phyloP scores from a whole-genome alignment of 2,329 filamentous ascomycete species.

The Neonectria ditissima region DNA sequence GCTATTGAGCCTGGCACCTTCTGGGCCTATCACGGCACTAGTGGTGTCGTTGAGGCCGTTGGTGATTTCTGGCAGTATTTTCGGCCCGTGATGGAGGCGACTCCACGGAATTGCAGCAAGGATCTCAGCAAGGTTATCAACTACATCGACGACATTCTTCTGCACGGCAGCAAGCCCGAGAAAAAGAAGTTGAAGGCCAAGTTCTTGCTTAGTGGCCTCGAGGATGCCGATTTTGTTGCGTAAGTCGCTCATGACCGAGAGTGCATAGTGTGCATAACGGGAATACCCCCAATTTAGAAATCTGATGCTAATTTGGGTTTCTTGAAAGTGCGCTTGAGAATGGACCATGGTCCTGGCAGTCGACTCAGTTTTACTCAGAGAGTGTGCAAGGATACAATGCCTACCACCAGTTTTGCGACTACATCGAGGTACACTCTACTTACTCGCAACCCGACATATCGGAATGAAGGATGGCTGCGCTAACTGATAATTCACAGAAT shows the following conservation, averaged over 20 bases:
- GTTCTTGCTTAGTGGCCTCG: constrained; percentile 56
- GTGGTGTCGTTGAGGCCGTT: constrained; percentile 80
- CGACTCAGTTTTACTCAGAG: constrained; percentile 47
- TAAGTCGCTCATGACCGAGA: constrained; percentile 7
- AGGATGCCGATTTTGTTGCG: constrained; percentile 57
- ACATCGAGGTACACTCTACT: constrained; percentile 42
- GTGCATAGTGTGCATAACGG: neutral
- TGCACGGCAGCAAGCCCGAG: constrained; percentile 47
- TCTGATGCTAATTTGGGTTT: neutral
- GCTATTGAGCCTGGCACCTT: constrained; percentile 80
- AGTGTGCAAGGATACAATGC: neutral
- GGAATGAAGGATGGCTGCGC: neutral
- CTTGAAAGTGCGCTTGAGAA: constrained; percentile 28
- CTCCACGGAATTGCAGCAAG: constrained; percentile 69
- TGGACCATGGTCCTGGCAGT: constrained; percentile 49
- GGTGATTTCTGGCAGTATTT: constrained; percentile 76
- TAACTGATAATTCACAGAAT: neutral
- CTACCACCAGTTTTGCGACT: constrained; percentile 2
- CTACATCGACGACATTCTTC: constrained; percentile 61
- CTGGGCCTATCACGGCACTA: constrained; percentile 81
- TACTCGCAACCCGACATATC: neutral
- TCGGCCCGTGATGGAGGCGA: constrained; percentile 57
- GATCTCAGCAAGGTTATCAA: constrained; percentile 67
- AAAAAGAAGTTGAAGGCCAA: constrained; percentile 56
- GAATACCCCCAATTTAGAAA: neutral